phyloP scores from a whole-genome alignment of 139 green algal species.

The Micractinium conductrix region DNA sequence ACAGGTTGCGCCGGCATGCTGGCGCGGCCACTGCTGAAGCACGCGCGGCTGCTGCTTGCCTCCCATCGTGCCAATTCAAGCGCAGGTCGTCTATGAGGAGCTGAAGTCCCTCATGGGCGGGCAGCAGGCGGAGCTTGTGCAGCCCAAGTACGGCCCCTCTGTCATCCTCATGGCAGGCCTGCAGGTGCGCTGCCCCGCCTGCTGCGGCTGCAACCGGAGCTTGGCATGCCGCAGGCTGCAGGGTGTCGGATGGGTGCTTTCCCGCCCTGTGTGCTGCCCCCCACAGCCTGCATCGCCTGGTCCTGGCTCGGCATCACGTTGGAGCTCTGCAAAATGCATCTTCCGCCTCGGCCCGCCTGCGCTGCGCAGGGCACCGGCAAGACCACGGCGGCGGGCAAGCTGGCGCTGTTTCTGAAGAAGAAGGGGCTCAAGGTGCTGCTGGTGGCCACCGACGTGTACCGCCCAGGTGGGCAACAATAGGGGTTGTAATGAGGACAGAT shows the following conservation, averaged over 20 bases:
- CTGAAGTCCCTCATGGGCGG: conserved; percentile 93
- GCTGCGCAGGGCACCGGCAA: conserved; percentile 97
- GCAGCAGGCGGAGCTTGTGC: conserved; percentile 70
- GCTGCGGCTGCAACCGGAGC: not conserved
- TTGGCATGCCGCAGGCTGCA: no score
- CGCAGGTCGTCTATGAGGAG: conserved; percentile 86
- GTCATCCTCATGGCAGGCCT: conserved; percentile 88
- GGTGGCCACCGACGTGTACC: conserved; percentile 96
- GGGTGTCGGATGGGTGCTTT: no score
- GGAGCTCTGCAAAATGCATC: no score
- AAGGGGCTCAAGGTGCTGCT: conserved; percentile 80
- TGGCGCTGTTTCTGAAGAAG: conserved; percentile 89
- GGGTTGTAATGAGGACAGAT: no score
- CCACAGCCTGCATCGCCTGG: no score
- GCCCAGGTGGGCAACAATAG: conserved; percentile 66
- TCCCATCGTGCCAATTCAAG: not conserved
- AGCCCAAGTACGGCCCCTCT: conserved; percentile 44
- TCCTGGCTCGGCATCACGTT: no score
- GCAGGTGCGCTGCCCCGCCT: not conserved
- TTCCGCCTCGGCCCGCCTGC: not conserved
- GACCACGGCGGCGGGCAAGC: conserved; percentile 96
- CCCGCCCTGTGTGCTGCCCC: not conserved
- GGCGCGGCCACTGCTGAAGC: no score
- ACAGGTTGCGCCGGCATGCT: no score
- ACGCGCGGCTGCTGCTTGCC: no score